Percentiles rank a stretch among this genome's conserved stretches.
These are phyloP conservation scores for Coffea canephora DNA, from an alignment of 257 asterid species.

Conservation along the genomic window DNA sequence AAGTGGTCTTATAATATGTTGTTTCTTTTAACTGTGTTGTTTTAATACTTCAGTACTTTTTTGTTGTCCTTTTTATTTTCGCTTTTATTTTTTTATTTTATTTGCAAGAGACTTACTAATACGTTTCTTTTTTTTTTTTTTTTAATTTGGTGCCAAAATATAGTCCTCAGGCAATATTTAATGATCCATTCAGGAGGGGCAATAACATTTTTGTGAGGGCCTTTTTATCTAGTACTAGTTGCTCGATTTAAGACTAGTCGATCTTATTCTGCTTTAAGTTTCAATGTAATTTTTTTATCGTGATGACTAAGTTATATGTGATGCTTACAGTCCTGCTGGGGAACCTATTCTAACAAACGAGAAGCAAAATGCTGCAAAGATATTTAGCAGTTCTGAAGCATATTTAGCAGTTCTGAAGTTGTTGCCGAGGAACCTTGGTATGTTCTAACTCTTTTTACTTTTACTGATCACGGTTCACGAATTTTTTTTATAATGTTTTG, in stretches of 20 bases:
- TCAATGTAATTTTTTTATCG: neutral
- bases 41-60: neutral
- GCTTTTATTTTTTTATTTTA: neutral
- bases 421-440: conserved; percentile 84
- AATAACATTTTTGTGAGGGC: conserved; percentile 68
- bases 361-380: conserved; percentile 62
- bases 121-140: too few relatives aligned
- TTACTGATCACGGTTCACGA: neutral
- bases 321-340: conserved; percentile 88
- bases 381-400: conserved; percentile 65
- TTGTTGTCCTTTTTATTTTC: too few relatives aligned
- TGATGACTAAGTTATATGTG: conserved; percentile 69
- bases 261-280: neutral
- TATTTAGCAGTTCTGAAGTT: conserved; percentile 69
- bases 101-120: conserved; percentile 2
- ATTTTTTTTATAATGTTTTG: neutral
- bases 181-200: conserved; percentile 92
- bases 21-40: conserved; percentile 5
- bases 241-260: neutral
- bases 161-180: conserved; percentile 92
- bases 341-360: conserved; percentile 83
- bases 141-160: neutral
- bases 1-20: conserved; percentile 83
- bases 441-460: neutral
- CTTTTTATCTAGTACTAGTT: neutral